phyloP scores from a whole-genome alignment of 176 grass and related monocot species.

The Cenchrus fungigraminus region DNA sequence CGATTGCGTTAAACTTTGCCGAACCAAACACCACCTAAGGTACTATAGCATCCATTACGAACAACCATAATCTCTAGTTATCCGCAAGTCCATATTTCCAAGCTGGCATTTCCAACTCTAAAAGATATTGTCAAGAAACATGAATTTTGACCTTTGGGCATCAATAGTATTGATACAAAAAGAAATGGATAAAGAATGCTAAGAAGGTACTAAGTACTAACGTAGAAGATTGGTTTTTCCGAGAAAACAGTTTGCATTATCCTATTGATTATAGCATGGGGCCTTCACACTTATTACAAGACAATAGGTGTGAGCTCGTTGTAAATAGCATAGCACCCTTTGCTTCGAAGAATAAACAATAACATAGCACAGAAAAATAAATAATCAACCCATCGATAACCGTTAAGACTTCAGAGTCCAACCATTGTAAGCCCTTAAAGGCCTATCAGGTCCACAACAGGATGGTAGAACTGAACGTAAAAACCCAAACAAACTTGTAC shows the following conservation, averaged over 20 bases:
- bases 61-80: neutral
- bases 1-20: no score
- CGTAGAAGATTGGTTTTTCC: neutral
- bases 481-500: neutral
- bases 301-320: neutral
- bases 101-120: neutral
- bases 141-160: neutral
- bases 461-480: neutral
- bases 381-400: neutral
- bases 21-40: neutral
- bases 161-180: neutral
- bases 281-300: neutral
- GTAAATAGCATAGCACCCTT: neutral
- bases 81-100: neutral
- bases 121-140: neutral
- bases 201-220: neutral
- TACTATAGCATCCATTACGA: neutral
- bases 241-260: neutral
- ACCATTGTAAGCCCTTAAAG: neutral
- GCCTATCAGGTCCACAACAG: neutral
- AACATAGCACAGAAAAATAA: neutral
- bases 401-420: neutral
- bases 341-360: neutral
- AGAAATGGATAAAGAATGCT: neutral
- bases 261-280: neutral